These are phyloP conservation scores for Plasmodium yoelii DNA, from an alignment of 169 alveolate genomes.

Conservation along the genomic window DNA sequence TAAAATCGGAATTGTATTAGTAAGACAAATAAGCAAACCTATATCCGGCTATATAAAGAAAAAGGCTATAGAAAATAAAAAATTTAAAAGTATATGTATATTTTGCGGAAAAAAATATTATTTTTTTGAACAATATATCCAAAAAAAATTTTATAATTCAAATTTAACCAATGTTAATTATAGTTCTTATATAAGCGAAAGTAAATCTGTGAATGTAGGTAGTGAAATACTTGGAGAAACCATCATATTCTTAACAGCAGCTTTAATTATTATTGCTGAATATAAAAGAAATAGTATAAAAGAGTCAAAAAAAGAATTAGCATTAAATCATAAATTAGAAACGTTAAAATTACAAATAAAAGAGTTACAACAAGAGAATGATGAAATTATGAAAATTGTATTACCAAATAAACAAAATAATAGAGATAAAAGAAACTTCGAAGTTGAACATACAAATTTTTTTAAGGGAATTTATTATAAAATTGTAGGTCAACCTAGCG, in stretches of 20 bases:
- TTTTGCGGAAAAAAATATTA: conserved; percentile 83
- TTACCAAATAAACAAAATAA: conserved; percentile 65
- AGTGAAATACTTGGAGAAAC: conserved; percentile 85
- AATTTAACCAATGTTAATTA: conserved; percentile 76
- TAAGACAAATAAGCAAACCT: conserved; percentile 87
- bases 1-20: conserved; percentile 82
- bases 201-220: conserved; percentile 85
- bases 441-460: conserved; percentile 39
- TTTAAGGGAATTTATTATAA: conserved; percentile 51
- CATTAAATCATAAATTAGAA: conserved; percentile 76
- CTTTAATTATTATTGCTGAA: conserved; percentile 82
- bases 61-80: conserved; percentile 81
- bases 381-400: conserved; percentile 81
- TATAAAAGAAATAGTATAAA: conserved; percentile 82
- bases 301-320: conserved; percentile 83
- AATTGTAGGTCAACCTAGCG: conserved; percentile 12
- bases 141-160: conserved; percentile 81
- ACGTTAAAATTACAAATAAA: conserved; percentile 77
- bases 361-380: conserved; percentile 71
- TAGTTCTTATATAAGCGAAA: conserved; percentile 81
- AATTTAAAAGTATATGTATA: conserved; percentile 83
- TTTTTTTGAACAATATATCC: conserved; percentile 84
- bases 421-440: conserved; percentile 64
- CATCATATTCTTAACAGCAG: conserved; percentile 81
- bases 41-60: conserved; percentile 83